Conservation (phyloP, 2,329 filamentous ascomycete genomes). For the Blastomyces silverae region DNA sequence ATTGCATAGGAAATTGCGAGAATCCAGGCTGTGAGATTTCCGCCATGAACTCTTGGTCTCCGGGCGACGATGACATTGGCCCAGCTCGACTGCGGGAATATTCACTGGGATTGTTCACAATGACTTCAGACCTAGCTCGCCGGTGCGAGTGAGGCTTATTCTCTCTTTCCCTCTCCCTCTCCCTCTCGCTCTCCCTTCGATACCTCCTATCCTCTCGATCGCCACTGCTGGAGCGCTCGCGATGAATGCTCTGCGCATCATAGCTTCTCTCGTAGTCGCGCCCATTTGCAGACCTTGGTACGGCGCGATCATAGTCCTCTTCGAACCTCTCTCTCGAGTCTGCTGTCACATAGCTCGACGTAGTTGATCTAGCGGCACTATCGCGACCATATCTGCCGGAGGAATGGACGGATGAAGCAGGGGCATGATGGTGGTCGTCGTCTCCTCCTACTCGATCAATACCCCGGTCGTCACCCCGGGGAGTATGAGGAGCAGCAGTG, state of each 20-base stretch:
- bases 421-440: background rate
- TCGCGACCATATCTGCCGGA: slow-evolving; percentile 17
- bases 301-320: slow-evolving; percentile 26
- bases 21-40: slow-evolving; percentile 30
- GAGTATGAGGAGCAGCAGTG: background rate
- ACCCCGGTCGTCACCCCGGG: slow-evolving; percentile 44
- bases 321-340: slow-evolving; percentile 27
- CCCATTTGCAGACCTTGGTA: slow-evolving; percentile 6
- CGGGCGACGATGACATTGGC: background rate
- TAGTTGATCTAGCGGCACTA: slow-evolving; percentile 22
- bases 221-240: slow-evolving; percentile 23
- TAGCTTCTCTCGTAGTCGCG: slow-evolving; percentile 8
- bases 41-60: slow-evolving; percentile 27
- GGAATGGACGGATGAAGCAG: slow-evolving; percentile 21
- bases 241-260: slow-evolving; percentile 17
- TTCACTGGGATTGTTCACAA: slow-evolving; percentile 11
- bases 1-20: slow-evolving; percentile 33
- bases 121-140: slow-evolving; percentile 16
- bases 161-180: slow-evolving; percentile 22
- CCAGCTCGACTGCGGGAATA: slow-evolving; percentile 3
- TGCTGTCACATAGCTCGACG: slow-evolving; percentile 36
- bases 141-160: slow-evolving; percentile 21
- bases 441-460: slow-evolving; percentile 30
- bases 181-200: slow-evolving; percentile 27
- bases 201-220: slow-evolving; percentile 20